Percentiles rank a stretch among this genome's conserved stretches.
Evolutionary conservation across 2,329 filamentous ascomycete genomes (phyloP).

Genomic region (Botrytis tulipae): DNA sequence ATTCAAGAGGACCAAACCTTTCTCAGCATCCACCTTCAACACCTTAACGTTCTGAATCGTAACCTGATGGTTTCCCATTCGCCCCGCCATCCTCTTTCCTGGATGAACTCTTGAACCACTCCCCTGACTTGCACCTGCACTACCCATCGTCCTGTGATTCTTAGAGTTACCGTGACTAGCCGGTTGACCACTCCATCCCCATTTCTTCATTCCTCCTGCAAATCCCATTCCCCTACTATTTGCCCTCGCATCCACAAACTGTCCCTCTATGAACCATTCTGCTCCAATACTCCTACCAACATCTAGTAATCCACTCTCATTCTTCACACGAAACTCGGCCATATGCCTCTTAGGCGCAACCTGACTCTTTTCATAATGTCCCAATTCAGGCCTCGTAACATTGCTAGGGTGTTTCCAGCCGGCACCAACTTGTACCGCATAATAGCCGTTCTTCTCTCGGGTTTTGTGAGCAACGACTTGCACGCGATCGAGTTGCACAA

Average conservation of each 20-base stretch:
- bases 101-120: conserved; percentile 88
- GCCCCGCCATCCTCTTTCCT: conserved; percentile 96
- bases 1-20: conserved; percentile 84
- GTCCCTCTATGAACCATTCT: conserved; percentile 88
- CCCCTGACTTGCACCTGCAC: conserved; percentile 84
- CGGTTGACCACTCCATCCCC: conserved; percentile 84
- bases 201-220: conserved; percentile 95
- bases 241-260: conserved; percentile 82
- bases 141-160: conserved; percentile 90
- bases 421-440: conserved; percentile 83
- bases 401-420: conserved; percentile 74
- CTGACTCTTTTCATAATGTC: conserved; percentile 80
- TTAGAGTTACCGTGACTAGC: conserved; percentile 94
- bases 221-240: conserved; percentile 88
- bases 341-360: conserved; percentile 82
- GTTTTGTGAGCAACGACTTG: conserved; percentile 90
- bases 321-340: conserved; percentile 82
- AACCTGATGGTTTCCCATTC: conserved; percentile 86
- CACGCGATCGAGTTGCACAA: conserved; percentile 89
- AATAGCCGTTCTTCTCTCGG: conserved; percentile 79
- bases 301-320: conserved; percentile 67
- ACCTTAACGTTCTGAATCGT: conserved; percentile 92
- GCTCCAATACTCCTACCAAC: conserved; percentile 75
- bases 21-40: conserved; percentile 80
- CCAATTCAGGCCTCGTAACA: conserved; percentile 77